Evolutionary conservation across 2,329 filamentous ascomycete genomes (phyloP), one percentile per base, ranked within the genome.

Genomic region (Cadophora luteo-olivacea): DNA sequence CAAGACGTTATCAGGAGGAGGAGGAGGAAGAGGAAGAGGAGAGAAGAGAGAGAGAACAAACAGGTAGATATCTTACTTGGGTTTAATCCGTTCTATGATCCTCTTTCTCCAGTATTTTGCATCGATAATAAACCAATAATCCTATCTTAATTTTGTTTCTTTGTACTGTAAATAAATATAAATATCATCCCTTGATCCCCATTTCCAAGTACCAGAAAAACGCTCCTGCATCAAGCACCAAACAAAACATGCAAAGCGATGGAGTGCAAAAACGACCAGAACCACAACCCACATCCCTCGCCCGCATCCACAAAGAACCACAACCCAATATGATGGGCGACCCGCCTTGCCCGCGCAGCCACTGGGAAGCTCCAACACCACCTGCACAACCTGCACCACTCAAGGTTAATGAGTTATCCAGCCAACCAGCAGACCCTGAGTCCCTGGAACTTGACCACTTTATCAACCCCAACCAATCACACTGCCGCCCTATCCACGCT

Each of bases 391-490:
- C 29, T 29, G 16, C 22, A 24, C 55, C 33, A 2, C n/a, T 24
- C 55, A 38, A 38, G 55, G 36, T 25, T 24, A 14, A 29, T 24
- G 32, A 12, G 6, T 4, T 4, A 36, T 60, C 32, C 60, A 62
- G 41, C 38, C 29, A 49, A 60, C 55, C 55, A 38, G 9, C 7
- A 60, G 38, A 25, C 16, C 7, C 19, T 29, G 22, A 12, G 8
- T 45, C 9, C 29, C 19, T 45, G 41, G 41, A 19, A 16, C 12
- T 45, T 19, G 12, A 16, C 41, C 41, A 45, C 41, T 19, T 45
- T 14, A 19, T 45, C 41, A 45, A 6, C 41, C 5, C 29, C 49
- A 16, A 9, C 61, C 61, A 41, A 64, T 64, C 45, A 64, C 16
- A 4, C 12, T 9, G 7, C 4, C 25, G 11, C 25, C 54, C 25